Conservation (phyloP, 768 basidiomycete genomes). For the Leccinellum albellum region DNA sequence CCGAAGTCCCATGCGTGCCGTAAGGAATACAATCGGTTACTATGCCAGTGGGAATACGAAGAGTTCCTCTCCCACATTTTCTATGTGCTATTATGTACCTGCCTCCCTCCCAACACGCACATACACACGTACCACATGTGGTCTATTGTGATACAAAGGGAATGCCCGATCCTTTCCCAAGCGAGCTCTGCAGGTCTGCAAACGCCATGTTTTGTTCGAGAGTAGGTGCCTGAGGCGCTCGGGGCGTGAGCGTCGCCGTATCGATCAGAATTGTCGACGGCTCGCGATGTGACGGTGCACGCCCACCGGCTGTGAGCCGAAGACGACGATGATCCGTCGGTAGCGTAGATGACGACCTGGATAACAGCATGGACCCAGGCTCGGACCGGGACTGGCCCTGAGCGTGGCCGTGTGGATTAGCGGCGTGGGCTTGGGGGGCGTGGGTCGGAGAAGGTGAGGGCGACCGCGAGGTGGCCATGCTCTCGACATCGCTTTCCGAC, state of each 20-base stretch:
- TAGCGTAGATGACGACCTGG: not conserved
- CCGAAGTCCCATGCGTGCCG: constrained; percentile 9
- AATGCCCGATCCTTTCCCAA: constrained; percentile 28
- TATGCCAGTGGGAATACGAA: constrained; percentile 1
- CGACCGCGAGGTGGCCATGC: constrained; percentile 43
- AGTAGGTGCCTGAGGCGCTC: constrained; percentile 56
- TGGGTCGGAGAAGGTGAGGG: constrained; percentile 40
- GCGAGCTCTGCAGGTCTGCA: constrained; percentile 57
- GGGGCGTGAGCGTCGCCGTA: constrained; percentile 37
- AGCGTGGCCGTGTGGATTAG: not conserved
- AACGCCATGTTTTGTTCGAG: constrained; percentile 86
- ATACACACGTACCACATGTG: not conserved
- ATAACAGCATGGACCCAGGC: not conserved
- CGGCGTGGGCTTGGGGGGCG: not conserved
- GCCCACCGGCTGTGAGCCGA: constrained; percentile 26
- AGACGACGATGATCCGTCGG: constrained; percentile 20
- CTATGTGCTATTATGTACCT: constrained; percentile 1
- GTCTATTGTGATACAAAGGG: constrained; percentile 10
- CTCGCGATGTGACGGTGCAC: constrained; percentile 27
- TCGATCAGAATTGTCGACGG: constrained; percentile 38
- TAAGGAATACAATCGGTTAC: constrained; percentile 11
- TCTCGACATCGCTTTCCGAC: constrained; percentile 55
- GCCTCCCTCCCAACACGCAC: not conserved
- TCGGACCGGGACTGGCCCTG: not conserved
- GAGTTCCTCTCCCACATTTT: not conserved